Conservation (phyloP, 139 green algal genomes). For the Tetradesmus lagerheimii region DNA sequence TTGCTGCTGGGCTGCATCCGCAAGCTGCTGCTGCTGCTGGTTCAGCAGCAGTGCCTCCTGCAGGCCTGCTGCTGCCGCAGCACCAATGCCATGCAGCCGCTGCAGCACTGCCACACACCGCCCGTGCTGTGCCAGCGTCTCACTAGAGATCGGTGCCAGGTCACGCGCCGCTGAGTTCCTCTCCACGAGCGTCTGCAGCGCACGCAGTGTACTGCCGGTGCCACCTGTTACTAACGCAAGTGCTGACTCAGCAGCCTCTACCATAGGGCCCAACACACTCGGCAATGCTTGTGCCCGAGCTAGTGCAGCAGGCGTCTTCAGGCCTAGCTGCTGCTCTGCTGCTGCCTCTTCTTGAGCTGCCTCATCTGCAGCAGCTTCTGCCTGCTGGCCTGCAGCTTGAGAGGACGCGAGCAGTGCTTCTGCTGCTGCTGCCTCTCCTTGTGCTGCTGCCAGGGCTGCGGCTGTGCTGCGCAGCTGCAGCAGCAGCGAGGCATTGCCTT, state of each 20-base stretch:
- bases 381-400: background rate
- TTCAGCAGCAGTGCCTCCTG: constrained; percentile 15
- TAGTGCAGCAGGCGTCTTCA: constrained; percentile 48
- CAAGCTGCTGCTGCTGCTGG: constrained; percentile 34
- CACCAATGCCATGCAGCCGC: constrained; percentile 42
- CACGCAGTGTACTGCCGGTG: constrained; percentile 44
- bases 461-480: constrained; percentile 3
- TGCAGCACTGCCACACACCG: constrained; percentile 21
- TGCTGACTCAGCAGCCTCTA: constrained; percentile 13
- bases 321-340: constrained; percentile 34
- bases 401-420: background rate
- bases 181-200: constrained; percentile 41
- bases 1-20: constrained; percentile 17
- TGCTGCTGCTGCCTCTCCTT: background rate
- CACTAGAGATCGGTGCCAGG: constrained; percentile 29
- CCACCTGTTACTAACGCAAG: constrained; percentile 33
- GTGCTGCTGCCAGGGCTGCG: background rate
- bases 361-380: constrained; percentile 17
- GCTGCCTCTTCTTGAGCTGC: constrained; percentile 41
- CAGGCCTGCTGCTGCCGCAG: constrained; percentile 2
- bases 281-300: constrained; percentile 31
- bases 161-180: constrained; percentile 43
- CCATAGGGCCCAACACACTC: constrained; percentile 8
- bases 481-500: constrained; percentile 35
- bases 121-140: constrained; percentile 17